phyloP scores from a whole-genome alignment of 345 rosid species.

The Corchorus olitorius region DNA sequence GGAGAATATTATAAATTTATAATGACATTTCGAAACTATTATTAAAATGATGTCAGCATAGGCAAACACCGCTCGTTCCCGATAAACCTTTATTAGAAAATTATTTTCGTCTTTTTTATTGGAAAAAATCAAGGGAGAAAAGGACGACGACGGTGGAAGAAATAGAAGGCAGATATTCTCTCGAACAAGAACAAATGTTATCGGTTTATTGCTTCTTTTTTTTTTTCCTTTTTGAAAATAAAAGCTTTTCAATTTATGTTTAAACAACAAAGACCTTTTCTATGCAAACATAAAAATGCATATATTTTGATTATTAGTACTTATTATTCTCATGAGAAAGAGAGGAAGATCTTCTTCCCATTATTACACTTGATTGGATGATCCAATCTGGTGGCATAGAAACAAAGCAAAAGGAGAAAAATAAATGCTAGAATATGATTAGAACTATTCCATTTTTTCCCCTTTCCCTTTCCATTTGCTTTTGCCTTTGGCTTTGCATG shows the following conservation, averaged over 20 bases:
- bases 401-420: background rate
- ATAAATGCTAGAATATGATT: slow-evolving; percentile 1
- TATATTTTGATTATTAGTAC: background rate
- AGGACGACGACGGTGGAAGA: background rate
- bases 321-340: slow-evolving; percentile 5
- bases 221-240: too few species aligned
- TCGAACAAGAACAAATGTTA: background rate
- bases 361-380: slow-evolving; percentile 18
- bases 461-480: background rate
- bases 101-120: too few species aligned
- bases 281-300: background rate
- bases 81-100: background rate
- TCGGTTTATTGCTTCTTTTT: background rate
- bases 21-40: background rate
- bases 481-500: background rate
- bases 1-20: background rate
- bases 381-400: slow-evolving; percentile 17
- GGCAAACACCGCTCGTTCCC: slow-evolving; percentile 5
- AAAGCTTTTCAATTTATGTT: background rate
- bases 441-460: background rate
- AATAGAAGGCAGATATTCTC: slow-evolving; percentile 13
- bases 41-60: slow-evolving; percentile 14
- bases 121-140: background rate
- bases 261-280: background rate
- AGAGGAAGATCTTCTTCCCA: background rate